Base-by-base conservation (phyloP, 2,329 filamentous ascomycete genomes). In the Sporothrix variecibatus region DNA sequence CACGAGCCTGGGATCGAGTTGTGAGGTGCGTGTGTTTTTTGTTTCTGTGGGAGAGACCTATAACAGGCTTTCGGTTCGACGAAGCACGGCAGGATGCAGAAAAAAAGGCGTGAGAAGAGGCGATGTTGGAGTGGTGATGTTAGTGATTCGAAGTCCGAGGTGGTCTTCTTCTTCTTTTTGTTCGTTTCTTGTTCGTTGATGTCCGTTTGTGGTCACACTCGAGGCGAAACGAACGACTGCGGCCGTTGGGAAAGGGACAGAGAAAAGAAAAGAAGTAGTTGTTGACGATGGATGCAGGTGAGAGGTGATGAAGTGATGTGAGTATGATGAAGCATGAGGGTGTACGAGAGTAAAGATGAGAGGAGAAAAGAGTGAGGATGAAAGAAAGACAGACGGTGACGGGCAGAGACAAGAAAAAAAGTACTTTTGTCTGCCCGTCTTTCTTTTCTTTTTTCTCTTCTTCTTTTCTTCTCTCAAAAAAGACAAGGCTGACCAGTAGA, bases 51-150 rank as follows among this genome's bases (percentile, higher is more conserved):
- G 34, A 34, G 34, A 60, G 56, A 60, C 28, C n/a, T 46, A 43
- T 17, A 67, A 26, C 62, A 7, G 62, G 38, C 62, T 34, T 3
- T 28, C 38, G 38, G 62, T 46, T 49, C 26, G 65, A 46, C 65
- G 65, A 51, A 51, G 38, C 65, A 68, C 65, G n/a, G 26, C 65
- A 68, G 65, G 65, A 68, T 51, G 64, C 64, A 68, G 64, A 34
- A 38, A 46, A 46, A 34, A 23, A 28, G 64, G 26, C 15, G 43
- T 31, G 43, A 68, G 64, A 49, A 40, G 31, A 53, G 46, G 28
- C 28, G 43, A 51, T 7, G 67, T 23, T 40, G 67, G 46, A 6
- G 34, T 28, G 31, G 46, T 69, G 43, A 28, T 49, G 64, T 20
- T 46, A 2, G 64, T 34, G 43, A 34, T 28, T 38, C 23, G 40